Evolutionary conservation across 257 asterid species (phyloP), one percentile per base, ranked within the genome.

Genomic region (Solanum virginianum): DNA sequence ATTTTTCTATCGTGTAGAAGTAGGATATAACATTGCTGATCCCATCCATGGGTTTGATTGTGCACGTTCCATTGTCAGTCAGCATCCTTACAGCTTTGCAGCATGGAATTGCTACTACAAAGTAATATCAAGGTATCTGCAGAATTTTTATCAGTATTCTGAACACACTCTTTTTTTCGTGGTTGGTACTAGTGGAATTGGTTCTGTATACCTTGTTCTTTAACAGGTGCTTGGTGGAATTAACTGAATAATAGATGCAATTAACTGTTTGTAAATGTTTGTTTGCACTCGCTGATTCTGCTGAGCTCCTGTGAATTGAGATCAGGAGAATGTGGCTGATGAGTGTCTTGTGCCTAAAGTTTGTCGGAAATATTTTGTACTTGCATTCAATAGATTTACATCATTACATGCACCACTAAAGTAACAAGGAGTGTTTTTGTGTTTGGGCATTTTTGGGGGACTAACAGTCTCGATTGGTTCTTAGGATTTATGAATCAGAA

Each of bases 61-160:
- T 83, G 96, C 92, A 57, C 96, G 94, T 32, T 86, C 87, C 87
- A 85, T 95, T 88, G 93, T 93, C 74, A 82, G 81, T 85, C 92
- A 89, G 75, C 94, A 87, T 87, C 98, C 99, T 82, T 86, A 89
- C 87, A 94, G 97, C 94, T 88, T 91, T 85, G 87, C 97, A 87
- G 98, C 97, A 55, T 95, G 99, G 99, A 95, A 91, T 86, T 94
- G 92, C 93, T 95, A 91, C 91, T 95, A 94, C 85, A 94, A 89
- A 92, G 95, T 92, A 83, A 89, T 94, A 80, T 84, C 92, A 60
- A 94, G 94, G 97, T 93, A 74, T 47, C 59, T 81, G 57, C 82
- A 75, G 8, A 49, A 49, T 8, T 75, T 74, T 10, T 75, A 24
- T 75, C 62, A 47, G 32, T 83, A 17, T 57, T 68, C 36, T 18